Base-by-base conservation (phyloP, 768 basidiomycete species). In the Galerina sulciceps region DNA sequence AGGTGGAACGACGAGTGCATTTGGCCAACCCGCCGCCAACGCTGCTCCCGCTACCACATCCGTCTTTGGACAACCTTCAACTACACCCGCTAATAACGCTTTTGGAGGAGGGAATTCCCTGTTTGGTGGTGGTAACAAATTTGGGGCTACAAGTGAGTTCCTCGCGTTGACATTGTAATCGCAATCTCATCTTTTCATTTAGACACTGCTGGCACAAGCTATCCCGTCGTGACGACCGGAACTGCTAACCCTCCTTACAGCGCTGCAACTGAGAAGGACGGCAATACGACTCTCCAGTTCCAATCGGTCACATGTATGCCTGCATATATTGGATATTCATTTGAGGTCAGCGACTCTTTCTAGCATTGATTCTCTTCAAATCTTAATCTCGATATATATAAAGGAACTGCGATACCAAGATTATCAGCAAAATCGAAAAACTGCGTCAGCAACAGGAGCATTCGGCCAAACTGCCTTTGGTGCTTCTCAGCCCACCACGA, bases 271-370 rank as follows among this genome's bases (percentile, higher is more conserved):
- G 93, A 95, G 68, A 92, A 92, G 65, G 93, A 95, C 57, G 63
- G 76, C 15, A 76, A 51, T 49, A 57, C 74, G 11, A 84, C 77
- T 4, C 77, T 89, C 41, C 88, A 91, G 60, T 96, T 90, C 71
- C 93, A 96, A 72, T 83, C 87, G 37, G 93, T 94, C 53, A 83
- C 88, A 15, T 88, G 88, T 61, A 92, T 90, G 81, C 90, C 90
- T 14, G 81, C 82, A 15, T 96, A 94, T 69, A 74, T 81, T 58
- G 88, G 89, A 41, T 87, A 83, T 59, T 95, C 93, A 18, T 83
- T 91, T 60, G 93, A 89, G 80, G 91, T 86, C 63, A 48, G 77
- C 76, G 8, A 31, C 26, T 31, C 34, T 42, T 40, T 22, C 42
- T 17, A 17, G 10, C 15, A 34, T 58, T 57, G 47, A 38, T 53